Evolutionary conservation across 805 yeast genomes (phyloP).

Genomic region (Saturnispora dispora): DNA sequence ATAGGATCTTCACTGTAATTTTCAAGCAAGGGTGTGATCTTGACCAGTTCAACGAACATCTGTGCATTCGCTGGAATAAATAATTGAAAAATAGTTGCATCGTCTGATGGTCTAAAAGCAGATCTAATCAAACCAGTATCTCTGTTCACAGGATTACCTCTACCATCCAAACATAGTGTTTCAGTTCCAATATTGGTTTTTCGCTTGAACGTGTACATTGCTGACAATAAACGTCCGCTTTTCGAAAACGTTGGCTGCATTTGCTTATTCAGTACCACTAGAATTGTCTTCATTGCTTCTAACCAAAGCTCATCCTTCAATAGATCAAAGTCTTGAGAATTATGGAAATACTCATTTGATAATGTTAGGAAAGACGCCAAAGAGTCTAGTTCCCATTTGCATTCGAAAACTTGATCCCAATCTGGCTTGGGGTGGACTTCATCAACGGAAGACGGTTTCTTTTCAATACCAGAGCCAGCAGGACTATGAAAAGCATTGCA

Average conservation of each 20-base stretch:
- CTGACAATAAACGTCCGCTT: conserved; percentile 38
- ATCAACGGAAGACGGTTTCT: conserved; percentile 49
- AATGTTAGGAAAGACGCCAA: conserved; percentile 73
- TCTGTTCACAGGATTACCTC: conserved; percentile 73
- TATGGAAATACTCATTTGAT: conserved; percentile 57
- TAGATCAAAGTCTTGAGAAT: conserved; percentile 40
- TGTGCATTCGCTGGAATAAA: conserved; percentile 85
- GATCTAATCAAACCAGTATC: conserved; percentile 68
- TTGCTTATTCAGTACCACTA: conserved; percentile 50
- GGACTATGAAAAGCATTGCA: conserved; percentile 95
- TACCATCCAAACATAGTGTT: conserved; percentile 68
- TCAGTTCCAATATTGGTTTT: conserved; percentile 71
- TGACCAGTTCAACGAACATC: conserved; percentile 52
- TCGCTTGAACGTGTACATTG: conserved; percentile 62
- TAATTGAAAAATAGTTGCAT: conserved; percentile 69
- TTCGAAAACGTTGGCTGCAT: conserved; percentile 50
- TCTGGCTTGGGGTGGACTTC: conserved; percentile 61
- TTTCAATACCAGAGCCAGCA: conserved; percentile 35
- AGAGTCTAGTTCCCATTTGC: conserved; percentile 84
- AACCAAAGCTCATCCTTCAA: conserved; percentile 47
- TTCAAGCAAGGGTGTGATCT: conserved; percentile 23
- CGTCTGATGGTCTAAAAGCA: conserved; percentile 85
- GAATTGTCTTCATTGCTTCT: conserved; percentile 42
- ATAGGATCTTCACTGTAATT: conserved; percentile 1
- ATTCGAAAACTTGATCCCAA: conserved; percentile 70